phyloP scores from a whole-genome alignment of 768 basidiomycete genomes.

The Pulveroboletus ravenelii region DNA sequence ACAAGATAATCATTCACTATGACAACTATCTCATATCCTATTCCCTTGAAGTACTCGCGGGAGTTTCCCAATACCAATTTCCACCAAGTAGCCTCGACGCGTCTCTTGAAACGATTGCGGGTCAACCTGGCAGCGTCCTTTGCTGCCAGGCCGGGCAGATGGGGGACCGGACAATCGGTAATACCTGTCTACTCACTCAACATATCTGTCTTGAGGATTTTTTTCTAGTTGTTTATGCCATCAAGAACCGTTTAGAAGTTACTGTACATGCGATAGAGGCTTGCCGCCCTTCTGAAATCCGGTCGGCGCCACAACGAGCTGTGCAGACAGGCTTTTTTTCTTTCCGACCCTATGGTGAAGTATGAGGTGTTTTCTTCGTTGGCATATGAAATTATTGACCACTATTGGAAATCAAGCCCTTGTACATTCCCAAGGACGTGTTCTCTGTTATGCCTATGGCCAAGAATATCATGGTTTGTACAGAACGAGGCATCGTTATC shows the following conservation, averaged over 20 bases:
- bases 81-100: constrained; percentile 45
- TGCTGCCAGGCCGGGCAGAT: constrained; percentile 57
- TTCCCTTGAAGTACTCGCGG: constrained; percentile 65
- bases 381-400: neutral
- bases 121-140: constrained; percentile 49
- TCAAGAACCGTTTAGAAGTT: constrained; percentile 56
- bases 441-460: constrained; percentile 54
- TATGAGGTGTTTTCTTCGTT: constrained; percentile 30
- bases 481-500: constrained; percentile 60
- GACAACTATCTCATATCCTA: constrained; percentile 59
- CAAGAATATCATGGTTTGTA: constrained; percentile 63
- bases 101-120: constrained; percentile 58
- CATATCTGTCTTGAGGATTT: constrained; percentile 5
- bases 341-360: constrained; percentile 65
- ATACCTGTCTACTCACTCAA: constrained; percentile 14
- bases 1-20: constrained; percentile 64
- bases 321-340: constrained; percentile 30
- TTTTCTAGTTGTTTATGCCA: constrained; percentile 58
- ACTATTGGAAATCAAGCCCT: constrained; percentile 38
- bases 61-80: constrained; percentile 48
- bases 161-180: constrained; percentile 53
- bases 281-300: constrained; percentile 36
- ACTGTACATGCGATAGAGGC: constrained; percentile 62
- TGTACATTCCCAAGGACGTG: constrained; percentile 69
- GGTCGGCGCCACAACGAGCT: constrained; percentile 34